phyloP scores from a whole-genome alignment of 345 rosid species.

The Pugionium cornutum region DNA sequence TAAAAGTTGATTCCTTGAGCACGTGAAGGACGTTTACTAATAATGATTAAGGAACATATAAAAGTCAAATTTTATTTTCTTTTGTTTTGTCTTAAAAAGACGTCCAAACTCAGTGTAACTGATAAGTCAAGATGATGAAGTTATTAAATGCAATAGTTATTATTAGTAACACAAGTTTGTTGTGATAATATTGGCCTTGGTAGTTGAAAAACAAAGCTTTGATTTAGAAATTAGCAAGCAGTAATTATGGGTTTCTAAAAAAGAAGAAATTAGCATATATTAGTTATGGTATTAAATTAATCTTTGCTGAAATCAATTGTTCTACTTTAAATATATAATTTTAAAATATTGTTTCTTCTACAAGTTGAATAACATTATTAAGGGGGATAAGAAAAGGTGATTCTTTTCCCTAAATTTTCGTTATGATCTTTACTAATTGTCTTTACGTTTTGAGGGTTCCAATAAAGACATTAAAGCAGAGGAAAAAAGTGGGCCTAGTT shows the following conservation, averaged over 20 bases:
- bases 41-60: constrained; percentile 21
- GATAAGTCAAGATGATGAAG: constrained; percentile 28
- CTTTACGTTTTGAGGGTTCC: constrained; percentile 40
- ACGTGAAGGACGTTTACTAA: constrained; percentile 37
- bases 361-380: not conserved
- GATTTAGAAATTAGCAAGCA: too few relatives aligned
- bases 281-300: too few relatives aligned
- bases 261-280: too few relatives aligned
- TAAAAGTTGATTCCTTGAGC: constrained; percentile 30
- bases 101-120: constrained; percentile 36
- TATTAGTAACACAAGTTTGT: constrained; percentile 22
- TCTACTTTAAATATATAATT: too few relatives aligned
- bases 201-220: constrained; percentile 16
- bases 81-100: constrained; percentile 19
- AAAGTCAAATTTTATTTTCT: constrained; percentile 18
- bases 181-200: constrained; percentile 25
- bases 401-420: constrained; percentile 29
- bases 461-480: constrained; percentile 44
- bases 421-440: constrained; percentile 36
- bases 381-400: not conserved
- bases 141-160: constrained; percentile 29
- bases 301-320: too few relatives aligned
- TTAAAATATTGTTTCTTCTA: too few relatives aligned
- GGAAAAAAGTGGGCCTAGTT: constrained; percentile 37
- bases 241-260: too few relatives aligned